Evolutionary conservation across 768 basidiomycete species (phyloP), one percentile per base, ranked within the genome.

Genomic region (Hortiboletus flavorubellus): DNA sequence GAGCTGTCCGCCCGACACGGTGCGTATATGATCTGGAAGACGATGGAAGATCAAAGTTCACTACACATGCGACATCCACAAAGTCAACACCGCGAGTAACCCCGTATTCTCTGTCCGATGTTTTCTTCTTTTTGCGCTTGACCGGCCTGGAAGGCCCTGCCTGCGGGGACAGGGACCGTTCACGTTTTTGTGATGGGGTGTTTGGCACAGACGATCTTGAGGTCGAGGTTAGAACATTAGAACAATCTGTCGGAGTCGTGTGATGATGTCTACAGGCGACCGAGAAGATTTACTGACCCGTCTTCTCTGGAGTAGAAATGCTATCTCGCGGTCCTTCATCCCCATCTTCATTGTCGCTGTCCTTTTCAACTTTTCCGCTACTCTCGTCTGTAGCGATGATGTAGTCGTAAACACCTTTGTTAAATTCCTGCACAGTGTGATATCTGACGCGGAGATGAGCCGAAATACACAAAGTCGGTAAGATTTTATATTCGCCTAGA

Each of bases 351-450:
- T 72, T 72, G 10, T 77, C 78, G n/a, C 70, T 69, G 52, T 85
- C 83, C 15, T 74, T 74, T 53, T 81, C 81, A 2, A 76, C 74
- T 4, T 75, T 76, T 4, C 77, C 75, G 1, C 84, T 82, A 54
- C 84, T 85, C 72, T 98, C 97, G 66, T 98, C 96, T 10, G 95
- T 96, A 1, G 97, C 97, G 51, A 99, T 97, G 59, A 98, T 93
- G 69, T 98, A 98, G 68, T 99, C 94, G 64, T 98, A 98, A 8
- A 97, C 92, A 2, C 97, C 97, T 63, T 92, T 91, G 72, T 99
- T 99, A 67, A 99, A 99, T 71, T 98, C 97, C 64, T 99, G 95
- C 2, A 99, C 97, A 2, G 89, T 88, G 65, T 99, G 97, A 65
- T 94, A 97, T 71, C 93, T 93, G 14, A 37, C 21, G 1, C 5